These are phyloP conservation scores for Celoporthe dispersa DNA, from an alignment of 2,329 filamentous ascomycete species.

Conservation along the genomic window DNA sequence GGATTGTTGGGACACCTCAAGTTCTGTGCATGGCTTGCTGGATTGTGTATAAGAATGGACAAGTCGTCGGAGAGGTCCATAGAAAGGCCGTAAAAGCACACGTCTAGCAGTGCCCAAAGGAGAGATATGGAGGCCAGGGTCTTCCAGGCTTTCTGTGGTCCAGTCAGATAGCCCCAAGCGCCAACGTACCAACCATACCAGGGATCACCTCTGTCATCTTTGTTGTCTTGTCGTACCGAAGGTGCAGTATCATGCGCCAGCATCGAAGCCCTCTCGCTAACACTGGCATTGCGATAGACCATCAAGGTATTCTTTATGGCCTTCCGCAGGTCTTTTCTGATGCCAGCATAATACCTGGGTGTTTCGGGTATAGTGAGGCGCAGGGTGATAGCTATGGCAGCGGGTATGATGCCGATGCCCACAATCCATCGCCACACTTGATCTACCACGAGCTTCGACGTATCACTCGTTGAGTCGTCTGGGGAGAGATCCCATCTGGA, in stretches of 20 bases:
- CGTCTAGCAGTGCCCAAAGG: constrained; percentile 58
- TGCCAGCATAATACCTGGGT: constrained; percentile 42
- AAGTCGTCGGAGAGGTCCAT: constrained; percentile 21
- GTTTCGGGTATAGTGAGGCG: constrained; percentile 56
- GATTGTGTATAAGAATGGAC: constrained; percentile 1
- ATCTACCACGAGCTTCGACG: constrained; percentile 42
- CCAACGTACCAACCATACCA: constrained; percentile 29
- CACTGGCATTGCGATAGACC: constrained; percentile 10
- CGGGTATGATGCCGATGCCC: constrained; percentile 52
- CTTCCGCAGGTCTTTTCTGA: constrained; percentile 28
- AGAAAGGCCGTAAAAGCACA: constrained; percentile 54
- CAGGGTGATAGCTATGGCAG: constrained; percentile 50
- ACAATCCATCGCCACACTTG: constrained; percentile 55
- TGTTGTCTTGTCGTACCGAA: background rate
- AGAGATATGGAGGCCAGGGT: constrained; percentile 46
- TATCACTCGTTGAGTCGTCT: constrained; percentile 20
- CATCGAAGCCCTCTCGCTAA: background rate
- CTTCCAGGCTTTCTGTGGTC: constrained; percentile 34
- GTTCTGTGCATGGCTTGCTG: background rate
- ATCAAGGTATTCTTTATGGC: constrained; percentile 19
- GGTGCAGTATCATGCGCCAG: background rate
- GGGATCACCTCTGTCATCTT: background rate
- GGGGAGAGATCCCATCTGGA: constrained; percentile 15
- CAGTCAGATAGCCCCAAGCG: constrained; percentile 33
- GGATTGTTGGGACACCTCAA: background rate